Conservation (phyloP, 176 grass and related monocot species). For the Oryza longistaminata region DNA sequence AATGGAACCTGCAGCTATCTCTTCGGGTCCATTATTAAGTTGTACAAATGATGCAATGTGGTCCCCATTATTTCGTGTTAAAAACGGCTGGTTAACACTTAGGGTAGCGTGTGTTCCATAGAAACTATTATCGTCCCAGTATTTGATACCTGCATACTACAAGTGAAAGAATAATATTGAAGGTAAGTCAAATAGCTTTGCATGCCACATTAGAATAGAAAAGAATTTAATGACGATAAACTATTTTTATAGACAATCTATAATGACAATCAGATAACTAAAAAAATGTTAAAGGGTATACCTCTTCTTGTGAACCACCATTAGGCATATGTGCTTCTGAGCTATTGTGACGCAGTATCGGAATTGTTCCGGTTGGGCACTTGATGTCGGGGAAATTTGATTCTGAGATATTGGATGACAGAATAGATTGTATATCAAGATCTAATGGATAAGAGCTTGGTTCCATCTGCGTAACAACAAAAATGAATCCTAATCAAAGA, state of each 20-base stretch:
- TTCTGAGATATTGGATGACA: background rate
- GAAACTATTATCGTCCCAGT: background rate
- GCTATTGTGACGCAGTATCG: background rate
- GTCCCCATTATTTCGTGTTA: background rate
- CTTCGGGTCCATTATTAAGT: background rate
- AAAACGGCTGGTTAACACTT: background rate
- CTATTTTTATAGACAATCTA: background rate
- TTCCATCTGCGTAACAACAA: slow-evolving; percentile 9
- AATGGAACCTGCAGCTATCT: background rate
- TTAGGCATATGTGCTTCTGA: too few relatives aligned
- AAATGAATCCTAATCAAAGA: background rate
- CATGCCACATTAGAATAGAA: background rate
- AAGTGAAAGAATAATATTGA: background rate
- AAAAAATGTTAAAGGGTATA: background rate
- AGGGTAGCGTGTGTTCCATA: background rate
- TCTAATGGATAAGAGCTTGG: background rate
- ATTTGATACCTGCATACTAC: background rate
- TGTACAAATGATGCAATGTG: background rate
- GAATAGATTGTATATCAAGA: background rate
- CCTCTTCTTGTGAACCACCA: background rate
- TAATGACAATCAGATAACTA: background rate
- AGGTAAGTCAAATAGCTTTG: background rate
- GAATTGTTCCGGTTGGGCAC: slow-evolving; percentile 14
- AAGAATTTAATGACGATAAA: background rate
- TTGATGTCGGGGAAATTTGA: background rate